Evolutionary conservation across 192 early-diverging fungal genomes (phyloP).

Genomic region (Podila horticola): DNA sequence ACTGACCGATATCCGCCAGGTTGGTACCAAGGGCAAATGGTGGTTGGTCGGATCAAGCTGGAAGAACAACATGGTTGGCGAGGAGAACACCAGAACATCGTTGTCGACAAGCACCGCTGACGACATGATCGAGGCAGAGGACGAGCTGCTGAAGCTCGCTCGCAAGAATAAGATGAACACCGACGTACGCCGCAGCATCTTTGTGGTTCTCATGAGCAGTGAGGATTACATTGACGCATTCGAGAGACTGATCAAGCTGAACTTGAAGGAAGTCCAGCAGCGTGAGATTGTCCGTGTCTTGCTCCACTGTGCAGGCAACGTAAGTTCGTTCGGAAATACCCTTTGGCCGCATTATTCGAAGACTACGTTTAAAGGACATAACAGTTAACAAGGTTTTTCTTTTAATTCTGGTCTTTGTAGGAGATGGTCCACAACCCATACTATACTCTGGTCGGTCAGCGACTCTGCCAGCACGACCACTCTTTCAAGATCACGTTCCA

Average conservation of each 20-base stretch:
- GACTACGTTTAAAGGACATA: too few relatives aligned
- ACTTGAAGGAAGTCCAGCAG: constrained; percentile 90
- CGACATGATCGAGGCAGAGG: constrained; percentile 57
- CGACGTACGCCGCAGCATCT: constrained; percentile 91
- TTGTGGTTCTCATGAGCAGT: constrained; percentile 90
- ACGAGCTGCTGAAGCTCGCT: constrained; percentile 82
- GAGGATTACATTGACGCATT: constrained; percentile 97
- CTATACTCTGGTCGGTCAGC: constrained; percentile 87
- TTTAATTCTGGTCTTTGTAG: constrained; percentile 33
- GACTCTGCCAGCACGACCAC: constrained; percentile 81
- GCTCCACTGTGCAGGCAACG: constrained; percentile 87
- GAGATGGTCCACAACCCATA: constrained; percentile 94
- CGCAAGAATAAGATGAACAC: constrained; percentile 96
- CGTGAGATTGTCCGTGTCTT: constrained; percentile 95
- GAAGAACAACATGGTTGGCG: constrained; percentile 76
- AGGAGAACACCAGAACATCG: constrained; percentile 46
- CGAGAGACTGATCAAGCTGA: constrained; percentile 84
- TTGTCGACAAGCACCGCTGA: constrained; percentile 41
- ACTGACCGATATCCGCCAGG: constrained; percentile 84
- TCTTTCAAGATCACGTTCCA: constrained; percentile 92
- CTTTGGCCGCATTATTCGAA: background rate
- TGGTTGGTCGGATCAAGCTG: constrained; percentile 97
- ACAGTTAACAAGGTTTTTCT: too few relatives aligned
- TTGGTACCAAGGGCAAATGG: constrained; percentile 91
- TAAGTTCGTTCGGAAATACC: constrained; percentile 35